Evolutionary conservation across 1,284 basidiomycete genomes (phyloP).

Genomic region (Microbotryum intermedium): DNA sequence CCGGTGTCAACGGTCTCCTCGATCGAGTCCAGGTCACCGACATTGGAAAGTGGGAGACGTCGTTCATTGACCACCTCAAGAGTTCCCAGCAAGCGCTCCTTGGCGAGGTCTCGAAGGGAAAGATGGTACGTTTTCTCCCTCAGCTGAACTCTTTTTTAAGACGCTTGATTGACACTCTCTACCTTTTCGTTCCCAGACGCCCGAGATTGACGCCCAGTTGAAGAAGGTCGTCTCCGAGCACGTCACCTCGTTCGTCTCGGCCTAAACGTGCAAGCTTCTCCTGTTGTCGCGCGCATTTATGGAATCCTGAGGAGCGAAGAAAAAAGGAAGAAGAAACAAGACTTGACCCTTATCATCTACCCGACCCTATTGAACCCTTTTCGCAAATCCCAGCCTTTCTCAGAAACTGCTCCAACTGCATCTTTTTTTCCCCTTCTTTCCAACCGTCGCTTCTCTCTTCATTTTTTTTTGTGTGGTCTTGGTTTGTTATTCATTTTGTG

Average conservation of each 20-base stretch:
- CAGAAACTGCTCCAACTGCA: too few relatives aligned
- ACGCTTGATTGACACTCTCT: too few relatives aligned
- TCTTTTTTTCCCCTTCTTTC: too few relatives aligned
- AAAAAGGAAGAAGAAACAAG: not conserved
- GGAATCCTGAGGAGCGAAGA: not conserved
- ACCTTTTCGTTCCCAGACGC: too few relatives aligned
- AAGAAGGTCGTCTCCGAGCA: conserved; percentile 55
- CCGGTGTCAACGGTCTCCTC: conserved; percentile 91
- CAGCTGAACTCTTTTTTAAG: too few relatives aligned
- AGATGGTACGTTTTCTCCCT: too few relatives aligned
- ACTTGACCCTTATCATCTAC: too few relatives aligned
- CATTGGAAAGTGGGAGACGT: conserved; percentile 54
- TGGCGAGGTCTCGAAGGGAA: conserved; percentile 64
- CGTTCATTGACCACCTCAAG: conserved; percentile 52
- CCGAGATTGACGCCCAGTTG: conserved; percentile 84
- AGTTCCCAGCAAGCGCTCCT: conserved; percentile 37
- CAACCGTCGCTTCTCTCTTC: too few relatives aligned
- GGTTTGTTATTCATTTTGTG: too few relatives aligned
- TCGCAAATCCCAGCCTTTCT: too few relatives aligned
- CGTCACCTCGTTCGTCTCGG: conserved; percentile 21
- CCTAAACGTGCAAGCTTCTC: conserved; percentile 1
- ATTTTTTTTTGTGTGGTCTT: too few relatives aligned
- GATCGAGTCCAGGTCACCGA: conserved; percentile 63
- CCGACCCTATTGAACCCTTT: too few relatives aligned
- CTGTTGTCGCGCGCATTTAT: not conserved